Percentiles rank a stretch among this genome's conserved stretches.
These are phyloP conservation scores for Cladosporium phlei DNA, from an alignment of 2,329 filamentous ascomycete genomes.

Conservation along the genomic window DNA sequence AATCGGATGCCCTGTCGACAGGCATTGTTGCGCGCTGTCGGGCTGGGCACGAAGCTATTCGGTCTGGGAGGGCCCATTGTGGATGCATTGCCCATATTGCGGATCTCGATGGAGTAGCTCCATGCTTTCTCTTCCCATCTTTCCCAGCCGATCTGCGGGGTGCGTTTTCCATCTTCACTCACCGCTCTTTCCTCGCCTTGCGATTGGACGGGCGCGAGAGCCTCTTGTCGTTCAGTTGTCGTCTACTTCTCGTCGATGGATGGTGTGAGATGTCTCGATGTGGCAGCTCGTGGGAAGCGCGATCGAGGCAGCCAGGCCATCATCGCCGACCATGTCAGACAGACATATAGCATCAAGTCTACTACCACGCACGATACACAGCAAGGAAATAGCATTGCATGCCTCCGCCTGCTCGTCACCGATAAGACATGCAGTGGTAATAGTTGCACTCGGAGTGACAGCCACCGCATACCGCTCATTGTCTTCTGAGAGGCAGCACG, in stretches of 20 bases:
- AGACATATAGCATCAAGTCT: conserved; percentile 7
- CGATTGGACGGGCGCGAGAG: conserved; percentile 8
- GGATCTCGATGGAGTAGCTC: conserved; percentile 4
- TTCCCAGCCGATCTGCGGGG: conserved; percentile 13
- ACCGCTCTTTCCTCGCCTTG: conserved; percentile 8
- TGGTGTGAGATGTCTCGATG: too few relatives aligned
- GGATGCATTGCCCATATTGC: conserved; percentile 5
- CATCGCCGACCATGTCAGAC: conserved; percentile 12
- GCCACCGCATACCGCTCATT: conserved; percentile 13
- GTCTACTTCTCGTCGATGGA: too few relatives aligned
- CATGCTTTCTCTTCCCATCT: background rate
- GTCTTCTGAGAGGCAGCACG: conserved; percentile 7
- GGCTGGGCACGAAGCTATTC: conserved; percentile 7
- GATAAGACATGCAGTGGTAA: conserved; percentile 10
- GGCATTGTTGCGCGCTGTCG: conserved; percentile 3
- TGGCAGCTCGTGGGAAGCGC: background rate
- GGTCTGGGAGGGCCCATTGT: conserved; percentile 7
- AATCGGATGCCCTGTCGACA: too few relatives aligned
- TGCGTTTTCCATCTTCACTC: conserved; percentile 8
- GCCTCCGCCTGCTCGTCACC: conserved; percentile 7
- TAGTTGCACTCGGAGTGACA: background rate
- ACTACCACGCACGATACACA: conserved; percentile 8
- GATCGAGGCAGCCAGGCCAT: background rate
- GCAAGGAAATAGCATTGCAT: too few relatives aligned
- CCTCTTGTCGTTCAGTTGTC: background rate